Evolutionary conservation across 1,139 yeast genomes (phyloP), one percentile per base, ranked within the genome.

Genomic region (Diutina siamensis): DNA sequence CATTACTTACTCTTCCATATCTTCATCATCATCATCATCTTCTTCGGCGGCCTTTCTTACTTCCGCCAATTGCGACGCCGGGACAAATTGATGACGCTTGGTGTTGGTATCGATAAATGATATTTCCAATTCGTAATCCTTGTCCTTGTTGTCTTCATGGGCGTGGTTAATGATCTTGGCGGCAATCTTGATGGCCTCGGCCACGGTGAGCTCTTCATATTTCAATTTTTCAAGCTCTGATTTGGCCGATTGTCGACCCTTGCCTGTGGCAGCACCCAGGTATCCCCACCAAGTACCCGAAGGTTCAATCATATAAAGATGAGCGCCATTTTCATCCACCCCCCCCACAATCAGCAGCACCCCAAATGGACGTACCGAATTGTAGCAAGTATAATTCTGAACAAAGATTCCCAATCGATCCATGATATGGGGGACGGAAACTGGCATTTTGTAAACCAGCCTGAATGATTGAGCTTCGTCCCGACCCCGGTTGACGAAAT

Each of bases 241-340:
- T 65, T 88, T 89, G 48, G 98, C 98, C 22, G 87, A 78, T 65
- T 92, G 98, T 63, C 97, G 80, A 44, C 98, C 98, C 63, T 92
- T 94, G 50, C 99, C 99, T 4, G 97, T 80, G 33, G 98, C 98
- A 45, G 97, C 95, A 48, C 97, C 98, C 47, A 77, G 75, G 65
- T 92, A 94, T 44, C 99, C 99, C 97, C 98, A 92, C 59, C 81
- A 85, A 1, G 88, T 73, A 50, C 99, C 98, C 62, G 95, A 85
- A 53, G 99, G 98, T 63, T 94, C 99, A 51, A 94, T 75, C 97
- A 92, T 89, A 67, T 84, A 89, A 58, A 94, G 74, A 61, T 89
- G 97, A 35, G 95, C 80, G 9, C 95, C 95, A 51, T 83, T 77
- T 40, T 77, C 80, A 61, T 89, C 97, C 45, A 86, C 80, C 51